Base-by-base conservation (phyloP, 1,284 basidiomycete genomes). In the Hortiboletus rubellus region DNA sequence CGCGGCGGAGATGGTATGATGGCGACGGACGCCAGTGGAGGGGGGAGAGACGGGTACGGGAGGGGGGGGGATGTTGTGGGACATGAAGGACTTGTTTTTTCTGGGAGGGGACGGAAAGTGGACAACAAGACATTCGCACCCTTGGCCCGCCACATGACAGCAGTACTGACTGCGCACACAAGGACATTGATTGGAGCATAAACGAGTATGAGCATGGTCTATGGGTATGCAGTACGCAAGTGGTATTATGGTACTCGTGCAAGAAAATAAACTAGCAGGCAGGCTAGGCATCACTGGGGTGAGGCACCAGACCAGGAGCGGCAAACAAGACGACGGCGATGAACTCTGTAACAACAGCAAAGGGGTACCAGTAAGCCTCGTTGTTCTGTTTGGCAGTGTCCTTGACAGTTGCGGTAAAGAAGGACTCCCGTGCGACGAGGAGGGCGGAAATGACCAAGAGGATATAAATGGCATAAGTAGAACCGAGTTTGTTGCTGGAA, bases 1-100 rank as follows among this genome's bases (percentile, higher is more conserved):
- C 40, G 89, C 78, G 17, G 88, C 83, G 34, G 90, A 84, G 74
- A 92, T 92, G 50, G 90, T 92, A 67, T 92, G 91, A 69, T 91
- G 87, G 46, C 90, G 83, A 64, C 90, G 79, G 30, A 90, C 86
- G 37, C 76, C 75, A 1, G 78, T 73, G 45, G 74, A 74, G 27
- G 79, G 76, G 3, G 79, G 73, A 2, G 81, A 77, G 2, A 54
- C 68, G n/a, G 69, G 66, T 8, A 71, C 71, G 18, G 72, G 69
- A 43, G 69, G 69, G 31, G 69, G 72, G 3, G 69, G 64, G 22
- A 71, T 68, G 43, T 64, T 68, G 63, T 72, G 67, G n/a, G 72
- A 60, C 72, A 70, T 73, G 63, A 22, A 0, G 30, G 46, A 37
- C 8, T 18, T 43, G 27, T n/a, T 58, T 51, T 40, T 41, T 31